Conservation (phyloP, 768 basidiomycete species). For the Lactarius tabidus region DNA sequence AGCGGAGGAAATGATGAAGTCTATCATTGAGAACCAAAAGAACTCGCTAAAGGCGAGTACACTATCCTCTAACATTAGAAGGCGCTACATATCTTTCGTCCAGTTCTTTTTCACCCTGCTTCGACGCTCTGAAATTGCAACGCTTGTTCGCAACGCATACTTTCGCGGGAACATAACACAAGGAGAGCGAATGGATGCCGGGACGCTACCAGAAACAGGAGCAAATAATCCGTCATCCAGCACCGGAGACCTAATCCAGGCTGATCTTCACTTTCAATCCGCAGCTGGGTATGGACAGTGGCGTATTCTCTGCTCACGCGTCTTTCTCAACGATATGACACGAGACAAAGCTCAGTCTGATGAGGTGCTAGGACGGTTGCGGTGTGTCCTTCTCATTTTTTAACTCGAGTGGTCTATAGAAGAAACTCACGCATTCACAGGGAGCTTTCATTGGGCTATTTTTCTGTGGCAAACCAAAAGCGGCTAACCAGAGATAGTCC, state of each 20-base stretch:
- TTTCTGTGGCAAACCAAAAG: slow-evolving; percentile 20
- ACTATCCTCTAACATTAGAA: neutral
- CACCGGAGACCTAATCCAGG: neutral
- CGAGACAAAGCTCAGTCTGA: neutral
- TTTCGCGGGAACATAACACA: slow-evolving; percentile 11
- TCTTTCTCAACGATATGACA: neutral
- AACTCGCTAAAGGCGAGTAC: neutral
- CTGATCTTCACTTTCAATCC: slow-evolving; percentile 16
- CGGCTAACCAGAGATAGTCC: slow-evolving; percentile 18
- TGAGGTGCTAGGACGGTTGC: slow-evolving; percentile 1
- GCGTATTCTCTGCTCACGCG: slow-evolving; percentile 5
- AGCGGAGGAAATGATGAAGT: neutral
- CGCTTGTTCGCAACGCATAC: slow-evolving; percentile 5
- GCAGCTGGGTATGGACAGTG: slow-evolving; percentile 13
- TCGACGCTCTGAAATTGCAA: neutral
- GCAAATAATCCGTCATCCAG: neutral
- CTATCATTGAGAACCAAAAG: neutral
- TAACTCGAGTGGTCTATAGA: neutral
- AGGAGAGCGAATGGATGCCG: neutral
- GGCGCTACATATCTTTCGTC: neutral
- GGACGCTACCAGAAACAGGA: neutral
- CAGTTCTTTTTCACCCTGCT: neutral
- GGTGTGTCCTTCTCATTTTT: neutral
- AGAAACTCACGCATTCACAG: neutral
- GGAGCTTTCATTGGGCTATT: slow-evolving; percentile 20